Evolutionary conservation across 1,139 yeast genomes (phyloP).

Genomic region (Barnettozyma hawaiiensis): DNA sequence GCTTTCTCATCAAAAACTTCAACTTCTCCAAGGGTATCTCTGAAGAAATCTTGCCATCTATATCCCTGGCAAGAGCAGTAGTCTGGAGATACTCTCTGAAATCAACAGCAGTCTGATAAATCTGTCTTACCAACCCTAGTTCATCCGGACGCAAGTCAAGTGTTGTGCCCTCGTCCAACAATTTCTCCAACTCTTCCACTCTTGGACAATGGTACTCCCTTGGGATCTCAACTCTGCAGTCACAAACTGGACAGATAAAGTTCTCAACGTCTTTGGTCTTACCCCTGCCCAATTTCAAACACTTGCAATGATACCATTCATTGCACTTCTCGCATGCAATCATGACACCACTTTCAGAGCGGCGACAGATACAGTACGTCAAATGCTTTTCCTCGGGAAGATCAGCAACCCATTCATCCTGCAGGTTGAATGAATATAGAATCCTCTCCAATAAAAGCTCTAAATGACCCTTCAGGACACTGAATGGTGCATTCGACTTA

Average conservation of each 20-base stretch:
- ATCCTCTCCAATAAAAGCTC: slow-evolving; percentile 32
- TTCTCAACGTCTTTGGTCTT: slow-evolving; percentile 29
- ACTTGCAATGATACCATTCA: slow-evolving; percentile 76
- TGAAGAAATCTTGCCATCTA: slow-evolving; percentile 17
- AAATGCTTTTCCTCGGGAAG: slow-evolving; percentile 22
- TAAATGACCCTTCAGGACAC: slow-evolving; percentile 31
- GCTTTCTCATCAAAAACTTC: slow-evolving; percentile 40
- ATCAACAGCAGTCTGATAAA: slow-evolving; percentile 23
- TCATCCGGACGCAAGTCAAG: slow-evolving; percentile 42
- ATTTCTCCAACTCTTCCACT: slow-evolving; percentile 31
- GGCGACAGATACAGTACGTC: slow-evolving; percentile 66
- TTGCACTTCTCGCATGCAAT: slow-evolving; percentile 73
- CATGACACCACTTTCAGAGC: slow-evolving; percentile 65
- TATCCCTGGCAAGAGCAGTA: slow-evolving; percentile 15
- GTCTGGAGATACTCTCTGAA: slow-evolving; percentile 26
- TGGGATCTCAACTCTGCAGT: slow-evolving; percentile 31
- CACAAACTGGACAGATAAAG: slow-evolving; percentile 69
- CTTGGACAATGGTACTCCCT: slow-evolving; percentile 32
- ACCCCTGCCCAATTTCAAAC: slow-evolving; percentile 44
- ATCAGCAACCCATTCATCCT: slow-evolving; percentile 34
- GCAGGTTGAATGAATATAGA: slow-evolving; percentile 35
- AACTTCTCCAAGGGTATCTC: slow-evolving; percentile 25
- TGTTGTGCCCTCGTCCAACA: slow-evolving; percentile 31
- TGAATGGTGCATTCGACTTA: slow-evolving; percentile 31
- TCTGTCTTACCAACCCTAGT: slow-evolving; percentile 28